Base-by-base conservation (phyloP, 345 rosid genomes). In the Melastoma malabathricum region DNA sequence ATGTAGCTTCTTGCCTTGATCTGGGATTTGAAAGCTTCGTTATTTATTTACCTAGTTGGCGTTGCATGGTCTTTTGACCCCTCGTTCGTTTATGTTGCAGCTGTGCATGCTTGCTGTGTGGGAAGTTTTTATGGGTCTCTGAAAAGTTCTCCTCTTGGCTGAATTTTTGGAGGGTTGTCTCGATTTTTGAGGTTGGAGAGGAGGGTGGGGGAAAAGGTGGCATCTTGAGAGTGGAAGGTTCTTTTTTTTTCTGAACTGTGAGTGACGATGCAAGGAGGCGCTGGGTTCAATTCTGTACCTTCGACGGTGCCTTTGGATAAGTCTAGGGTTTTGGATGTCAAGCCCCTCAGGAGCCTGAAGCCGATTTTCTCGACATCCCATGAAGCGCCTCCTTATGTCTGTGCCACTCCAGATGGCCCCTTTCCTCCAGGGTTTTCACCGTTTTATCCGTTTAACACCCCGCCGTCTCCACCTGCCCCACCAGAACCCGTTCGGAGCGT, bases 381-480 rank as follows among this genome's bases (percentile, higher is more conserved):
- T 2, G 64, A 52, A 44, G 69, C 73, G 44, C 55, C 83, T 34
- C 84, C 86, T 0, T 72, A 71, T 63, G 69, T 82, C n/a, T 67
- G 75, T 31, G 18, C 59, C 2, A 63, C 89, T 27, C 83, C 84
- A 2, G 38, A 59, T 23, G 86, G 79, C 54, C 68, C 82, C 59
- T 73, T 71, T 53, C 61, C 84, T 4, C 46, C 84, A 2, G 83
- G 67, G 27, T 53, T 38, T 59, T 44, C 86, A 2, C 77, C 89
- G 15, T 75, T 79, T 62, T 84, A 66, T 65, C 94, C 89, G 0
- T 75, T 73, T 67, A 47, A 66, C 23, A 71, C 69, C n/a, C 75
- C 69, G 12, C 63, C 69, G 1, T 27, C 75, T 16, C 44, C 47
- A 5, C 47, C 44, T 43, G 57, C 65, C 19, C 51, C 71, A 10